Conservation (phyloP, 2,329 filamentous ascomycete genomes). For the Fusarium abutilonis region DNA sequence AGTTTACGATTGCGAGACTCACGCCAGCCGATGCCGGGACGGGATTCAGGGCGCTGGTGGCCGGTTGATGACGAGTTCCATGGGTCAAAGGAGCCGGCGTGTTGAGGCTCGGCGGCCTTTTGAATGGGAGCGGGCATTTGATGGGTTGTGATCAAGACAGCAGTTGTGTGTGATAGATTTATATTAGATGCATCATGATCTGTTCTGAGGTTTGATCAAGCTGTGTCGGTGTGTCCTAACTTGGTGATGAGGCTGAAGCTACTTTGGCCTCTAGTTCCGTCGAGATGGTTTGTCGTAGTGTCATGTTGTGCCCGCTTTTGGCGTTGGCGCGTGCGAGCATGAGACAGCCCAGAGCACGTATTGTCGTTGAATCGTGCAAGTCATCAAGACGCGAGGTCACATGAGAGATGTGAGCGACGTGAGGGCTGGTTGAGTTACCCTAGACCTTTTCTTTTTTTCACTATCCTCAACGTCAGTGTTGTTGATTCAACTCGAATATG, state of each 20-base stretch:
- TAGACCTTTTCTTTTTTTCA: background rate
- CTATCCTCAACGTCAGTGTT: no score
- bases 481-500: no score
- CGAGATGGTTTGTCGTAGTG: slow-evolving; percentile 22
- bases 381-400: slow-evolving; percentile 42
- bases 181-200: no score
- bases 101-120: slow-evolving; percentile 54
- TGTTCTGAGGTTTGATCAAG: background rate
- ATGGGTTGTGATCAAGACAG: background rate
- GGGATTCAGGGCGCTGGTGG: slow-evolving; percentile 79
- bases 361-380: slow-evolving; percentile 25
- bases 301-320: slow-evolving; percentile 29
- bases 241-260: background rate
- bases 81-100: slow-evolving; percentile 65
- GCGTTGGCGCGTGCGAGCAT: slow-evolving; percentile 37
- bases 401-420: slow-evolving; percentile 23
- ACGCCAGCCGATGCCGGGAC: slow-evolving; percentile 74
- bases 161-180: background rate
- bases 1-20: slow-evolving; percentile 75
- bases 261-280: background rate
- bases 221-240: background rate
- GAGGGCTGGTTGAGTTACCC: slow-evolving; percentile 4
- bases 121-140: slow-evolving; percentile 25
- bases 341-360: slow-evolving; percentile 23
- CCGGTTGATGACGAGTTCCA: slow-evolving; percentile 81